Evolutionary conservation across 306 rosid species (phyloP).

Genomic region (Vicia villosa): DNA sequence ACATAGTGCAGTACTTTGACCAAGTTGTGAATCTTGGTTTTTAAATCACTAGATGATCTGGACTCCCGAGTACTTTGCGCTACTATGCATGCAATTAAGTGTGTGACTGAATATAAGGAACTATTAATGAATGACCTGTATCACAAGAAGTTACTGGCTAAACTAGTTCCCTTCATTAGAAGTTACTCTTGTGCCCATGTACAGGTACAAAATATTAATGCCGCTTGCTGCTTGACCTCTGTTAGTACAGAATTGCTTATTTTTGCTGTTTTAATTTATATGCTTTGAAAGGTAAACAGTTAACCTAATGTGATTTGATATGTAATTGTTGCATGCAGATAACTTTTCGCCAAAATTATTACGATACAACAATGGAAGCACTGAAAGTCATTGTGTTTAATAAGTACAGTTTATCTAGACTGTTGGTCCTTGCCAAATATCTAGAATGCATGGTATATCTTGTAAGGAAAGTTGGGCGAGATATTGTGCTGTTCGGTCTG

Average conservation of each 20-base stretch:
- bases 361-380: too few relatives aligned
- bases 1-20: not conserved
- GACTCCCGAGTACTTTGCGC: constrained; percentile 32
- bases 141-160: too few relatives aligned
- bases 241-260: not conserved
- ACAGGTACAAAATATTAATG: too few relatives aligned
- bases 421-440: constrained; percentile 17
- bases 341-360: too few relatives aligned
- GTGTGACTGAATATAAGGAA: not conserved
- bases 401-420: too few relatives aligned
- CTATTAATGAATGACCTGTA: too few relatives aligned
- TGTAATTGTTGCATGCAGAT: constrained; percentile 26
- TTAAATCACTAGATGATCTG: not conserved
- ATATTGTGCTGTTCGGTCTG: constrained; percentile 8
- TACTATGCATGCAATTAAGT: too few relatives aligned
- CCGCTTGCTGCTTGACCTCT: too few relatives aligned
- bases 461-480: not conserved
- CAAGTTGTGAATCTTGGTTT: constrained; percentile 1
- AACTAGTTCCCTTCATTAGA: too few relatives aligned
- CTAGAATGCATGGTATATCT: constrained; percentile 27
- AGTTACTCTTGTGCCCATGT: too few relatives aligned
- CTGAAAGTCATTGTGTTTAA: too few relatives aligned
- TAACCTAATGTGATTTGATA: not conserved
- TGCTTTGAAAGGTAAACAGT: not conserved
- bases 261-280: not conserved